Percentiles rank a stretch among this genome's conserved stretches.
Conservation (phyloP, 23 red algal genomes). For the Gracilaria vermiculophylla region DNA sequence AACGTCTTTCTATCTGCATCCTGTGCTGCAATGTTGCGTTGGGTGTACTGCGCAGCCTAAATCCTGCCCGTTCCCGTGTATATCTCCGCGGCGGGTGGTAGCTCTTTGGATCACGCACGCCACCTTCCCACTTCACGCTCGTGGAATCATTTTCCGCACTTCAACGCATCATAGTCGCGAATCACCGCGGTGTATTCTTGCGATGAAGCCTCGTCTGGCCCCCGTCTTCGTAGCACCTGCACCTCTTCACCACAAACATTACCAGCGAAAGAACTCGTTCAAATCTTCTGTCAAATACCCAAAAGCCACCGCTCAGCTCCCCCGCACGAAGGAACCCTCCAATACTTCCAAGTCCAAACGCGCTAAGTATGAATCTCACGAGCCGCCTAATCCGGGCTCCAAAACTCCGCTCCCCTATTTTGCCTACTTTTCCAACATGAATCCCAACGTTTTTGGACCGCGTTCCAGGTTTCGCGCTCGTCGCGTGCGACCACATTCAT, state of each 20-base stretch:
- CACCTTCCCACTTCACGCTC: too few species aligned
- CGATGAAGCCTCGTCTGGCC: neutral
- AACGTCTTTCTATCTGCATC: too few species aligned
- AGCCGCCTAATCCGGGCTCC: neutral
- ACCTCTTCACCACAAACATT: neutral
- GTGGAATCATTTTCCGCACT: too few species aligned
- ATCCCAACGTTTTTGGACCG: conserved; percentile 74
- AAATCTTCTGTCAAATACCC: neutral
- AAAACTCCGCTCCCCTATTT: conserved; percentile 75
- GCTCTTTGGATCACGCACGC: too few species aligned
- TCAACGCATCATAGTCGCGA: neutral
- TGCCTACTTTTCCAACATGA: conserved; percentile 96
- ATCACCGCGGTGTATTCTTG: neutral
- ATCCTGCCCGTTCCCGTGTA: too few species aligned
- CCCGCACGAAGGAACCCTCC: neutral
- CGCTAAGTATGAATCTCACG: neutral
- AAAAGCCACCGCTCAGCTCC: neutral
- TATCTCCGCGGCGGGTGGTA: too few species aligned
- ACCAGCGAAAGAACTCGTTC: neutral
- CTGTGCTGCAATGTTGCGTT: too few species aligned
- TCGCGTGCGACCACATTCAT: conserved; percentile 31
- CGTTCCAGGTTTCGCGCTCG: conserved; percentile 11
- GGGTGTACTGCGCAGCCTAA: too few species aligned
- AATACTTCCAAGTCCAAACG: neutral
- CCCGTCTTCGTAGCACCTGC: neutral